Conservation (phyloP, 352 stramenopile genomes). For the Phytophthora multivora region DNA sequence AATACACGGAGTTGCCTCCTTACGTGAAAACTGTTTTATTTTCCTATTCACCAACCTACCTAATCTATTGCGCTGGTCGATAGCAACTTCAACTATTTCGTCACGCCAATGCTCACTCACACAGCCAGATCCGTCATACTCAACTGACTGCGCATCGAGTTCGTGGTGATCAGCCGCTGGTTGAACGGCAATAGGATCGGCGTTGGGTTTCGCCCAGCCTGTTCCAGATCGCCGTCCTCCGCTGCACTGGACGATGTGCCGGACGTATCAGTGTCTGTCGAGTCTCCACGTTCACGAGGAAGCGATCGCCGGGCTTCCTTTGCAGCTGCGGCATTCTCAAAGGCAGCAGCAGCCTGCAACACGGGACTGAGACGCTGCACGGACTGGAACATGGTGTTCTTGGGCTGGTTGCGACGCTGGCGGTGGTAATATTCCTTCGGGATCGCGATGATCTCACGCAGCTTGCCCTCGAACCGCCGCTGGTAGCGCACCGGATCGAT, state of each 20-base stretch:
- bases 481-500: constrained; percentile 83
- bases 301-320: constrained; percentile 25
- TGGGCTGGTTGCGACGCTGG: constrained; percentile 19
- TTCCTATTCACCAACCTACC: background rate
- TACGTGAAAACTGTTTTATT: too few relatives aligned
- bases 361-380: constrained; percentile 44
- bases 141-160: constrained; percentile 42
- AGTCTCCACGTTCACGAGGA: constrained; percentile 30
- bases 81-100: constrained; percentile 18
- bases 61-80: constrained; percentile 20
- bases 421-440: constrained; percentile 59
- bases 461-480: constrained; percentile 80
- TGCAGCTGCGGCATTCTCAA: constrained; percentile 30
- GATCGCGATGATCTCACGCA: constrained; percentile 81
- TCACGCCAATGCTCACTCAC: background rate
- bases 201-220: constrained; percentile 53
- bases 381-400: constrained; percentile 32
- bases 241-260: constrained; percentile 21
- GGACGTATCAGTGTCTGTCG: constrained; percentile 36
- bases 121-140: constrained; percentile 35
- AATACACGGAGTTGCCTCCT: too few relatives aligned
- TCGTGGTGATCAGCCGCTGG: constrained; percentile 37
- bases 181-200: constrained; percentile 65
- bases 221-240: constrained; percentile 50
- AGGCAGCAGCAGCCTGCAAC: constrained; percentile 36